These are phyloP conservation scores for Penstemon davidsonii DNA, from an alignment of 257 asterid genomes.

Conservation along the genomic window DNA sequence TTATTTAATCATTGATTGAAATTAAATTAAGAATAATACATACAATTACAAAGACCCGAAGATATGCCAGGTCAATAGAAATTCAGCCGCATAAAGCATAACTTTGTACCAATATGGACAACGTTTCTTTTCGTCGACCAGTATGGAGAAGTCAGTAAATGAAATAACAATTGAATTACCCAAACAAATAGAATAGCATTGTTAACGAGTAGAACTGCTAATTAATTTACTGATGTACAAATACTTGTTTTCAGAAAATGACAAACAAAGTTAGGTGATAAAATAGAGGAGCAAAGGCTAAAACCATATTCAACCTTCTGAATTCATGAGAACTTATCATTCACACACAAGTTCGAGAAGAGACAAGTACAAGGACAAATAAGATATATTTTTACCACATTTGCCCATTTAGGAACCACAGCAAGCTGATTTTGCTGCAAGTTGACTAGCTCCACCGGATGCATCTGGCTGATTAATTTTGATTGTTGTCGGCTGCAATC, in stretches of 20 bases:
- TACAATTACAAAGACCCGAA: too few relatives aligned
- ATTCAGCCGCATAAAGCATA: too few relatives aligned
- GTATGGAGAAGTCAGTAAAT: not conserved
- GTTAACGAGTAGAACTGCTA: not conserved
- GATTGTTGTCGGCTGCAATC: slow-evolving; percentile 65
- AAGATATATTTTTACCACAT: slow-evolving; percentile 17
- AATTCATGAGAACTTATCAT: slow-evolving; percentile 41
- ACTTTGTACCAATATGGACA: not conserved
- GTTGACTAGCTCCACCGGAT: slow-evolving; percentile 43
- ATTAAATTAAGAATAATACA: too few relatives aligned
- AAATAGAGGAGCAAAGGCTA: slow-evolving; percentile 5
- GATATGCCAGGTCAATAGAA: too few relatives aligned
- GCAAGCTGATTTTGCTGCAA: slow-evolving; percentile 70
- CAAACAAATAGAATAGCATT: not conserved
- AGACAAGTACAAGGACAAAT: slow-evolving; percentile 34
- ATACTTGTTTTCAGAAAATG: not conserved
- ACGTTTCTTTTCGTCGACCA: not conserved
- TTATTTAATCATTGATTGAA: too few relatives aligned
- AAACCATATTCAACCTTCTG: slow-evolving; percentile 26
- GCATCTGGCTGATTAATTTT: slow-evolving; percentile 63
- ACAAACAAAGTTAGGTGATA: slow-evolving; percentile 13
- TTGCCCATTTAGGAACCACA: slow-evolving; percentile 55
- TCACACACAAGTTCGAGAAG: slow-evolving; percentile 43
- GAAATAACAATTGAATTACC: not conserved
- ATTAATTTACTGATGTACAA: slow-evolving; percentile 1